Evolutionary conservation across 2,329 filamentous ascomycete species (phyloP), one percentile per base, ranked within the genome.

Genomic region (Beauveria scarabaeidicola): DNA sequence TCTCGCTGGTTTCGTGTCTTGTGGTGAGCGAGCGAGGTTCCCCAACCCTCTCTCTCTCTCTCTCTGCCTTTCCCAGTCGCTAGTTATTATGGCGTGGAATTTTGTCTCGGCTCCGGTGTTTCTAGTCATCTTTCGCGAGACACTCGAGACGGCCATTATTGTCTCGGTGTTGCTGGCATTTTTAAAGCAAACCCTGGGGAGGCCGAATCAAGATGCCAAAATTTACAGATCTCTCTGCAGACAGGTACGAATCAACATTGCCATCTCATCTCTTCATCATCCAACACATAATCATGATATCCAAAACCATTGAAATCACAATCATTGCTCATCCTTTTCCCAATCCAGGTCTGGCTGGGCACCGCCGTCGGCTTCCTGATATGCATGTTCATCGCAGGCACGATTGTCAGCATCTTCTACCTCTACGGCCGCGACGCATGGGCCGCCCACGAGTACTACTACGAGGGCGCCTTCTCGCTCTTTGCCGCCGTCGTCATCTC

Each of bases 91-190:
- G 76, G 85, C 86, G 70, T 79, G 81, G 62, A 82, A 88, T 70
- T 85, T 91, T 60, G 91, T 91, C 72, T 82, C 88, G 63, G 84
- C 91, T 23, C 88, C 88, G 64, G 84, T 96, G 58, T 96, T 96
- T 77, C 92, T 96, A 76, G 89, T 96, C 71, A 86, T 90, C 74
- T 94, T 96, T 71, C 86, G 91, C 69, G 91, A 96, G 75, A 85
- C 85, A 46, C 77, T 96, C 50, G 91, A 96, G 77, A 89, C 88
- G 1, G 86, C 83, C 68, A 91, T 96, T 69, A 89, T 96, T 66
- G 85, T 95, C 63, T 93, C 91, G 0, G 88, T 96, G 17, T 78
- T 96, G 38, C 81, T 96, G 44, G 85, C 90, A 21, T 95, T 94
- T 70, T 76, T 95, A 61, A 94, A 93, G 72, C 89, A 94, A 71